Conservation (phyloP, 2,329 filamentous ascomycete genomes). For the Aureobasidium melanogenum region DNA sequence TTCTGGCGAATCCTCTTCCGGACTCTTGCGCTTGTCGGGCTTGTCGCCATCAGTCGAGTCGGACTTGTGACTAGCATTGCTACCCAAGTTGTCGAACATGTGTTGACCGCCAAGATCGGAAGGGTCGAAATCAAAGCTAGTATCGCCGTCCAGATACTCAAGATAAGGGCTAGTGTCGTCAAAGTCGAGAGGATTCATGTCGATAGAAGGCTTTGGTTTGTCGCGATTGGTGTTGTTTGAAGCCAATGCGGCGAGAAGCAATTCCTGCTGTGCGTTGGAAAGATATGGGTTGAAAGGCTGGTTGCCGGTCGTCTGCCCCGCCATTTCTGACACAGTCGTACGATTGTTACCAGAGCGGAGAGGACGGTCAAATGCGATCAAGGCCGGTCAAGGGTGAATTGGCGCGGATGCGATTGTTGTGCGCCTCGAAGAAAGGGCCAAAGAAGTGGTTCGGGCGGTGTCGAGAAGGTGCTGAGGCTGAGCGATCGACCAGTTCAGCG, state of each 20-base stretch:
- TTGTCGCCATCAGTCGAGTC: slow-evolving; percentile 33
- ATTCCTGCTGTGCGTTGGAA: slow-evolving; percentile 38
- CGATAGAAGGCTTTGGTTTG: neutral
- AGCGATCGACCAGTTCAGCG: neutral
- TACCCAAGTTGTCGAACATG: slow-evolving; percentile 70
- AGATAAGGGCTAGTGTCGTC: slow-evolving; percentile 58
- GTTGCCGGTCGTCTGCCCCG: slow-evolving; percentile 12
- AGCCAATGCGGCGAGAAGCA: slow-evolving; percentile 39
- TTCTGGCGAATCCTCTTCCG: slow-evolving; percentile 54
- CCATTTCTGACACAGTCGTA: slow-evolving; percentile 11
- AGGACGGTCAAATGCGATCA: neutral
- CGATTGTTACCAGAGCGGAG: slow-evolving; percentile 1
- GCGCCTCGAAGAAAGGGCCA: neutral
- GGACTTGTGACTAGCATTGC: slow-evolving; percentile 27
- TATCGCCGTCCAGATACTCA: slow-evolving; percentile 71
- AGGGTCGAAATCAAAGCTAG: slow-evolving; percentile 66
- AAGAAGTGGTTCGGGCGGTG: neutral
- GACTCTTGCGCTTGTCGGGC: slow-evolving; percentile 64
- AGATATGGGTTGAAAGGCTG: slow-evolving; percentile 33
- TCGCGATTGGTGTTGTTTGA: slow-evolving; percentile 30
- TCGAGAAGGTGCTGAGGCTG: neutral
- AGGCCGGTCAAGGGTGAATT: neutral
- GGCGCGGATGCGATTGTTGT: neutral
- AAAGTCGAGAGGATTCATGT: slow-evolving; percentile 20
- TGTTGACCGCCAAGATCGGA: slow-evolving; percentile 45